Evolutionary conservation across 2,329 filamentous ascomycete species (phyloP), one percentile per base, ranked within the genome.

Genomic region (Penicillium freii): DNA sequence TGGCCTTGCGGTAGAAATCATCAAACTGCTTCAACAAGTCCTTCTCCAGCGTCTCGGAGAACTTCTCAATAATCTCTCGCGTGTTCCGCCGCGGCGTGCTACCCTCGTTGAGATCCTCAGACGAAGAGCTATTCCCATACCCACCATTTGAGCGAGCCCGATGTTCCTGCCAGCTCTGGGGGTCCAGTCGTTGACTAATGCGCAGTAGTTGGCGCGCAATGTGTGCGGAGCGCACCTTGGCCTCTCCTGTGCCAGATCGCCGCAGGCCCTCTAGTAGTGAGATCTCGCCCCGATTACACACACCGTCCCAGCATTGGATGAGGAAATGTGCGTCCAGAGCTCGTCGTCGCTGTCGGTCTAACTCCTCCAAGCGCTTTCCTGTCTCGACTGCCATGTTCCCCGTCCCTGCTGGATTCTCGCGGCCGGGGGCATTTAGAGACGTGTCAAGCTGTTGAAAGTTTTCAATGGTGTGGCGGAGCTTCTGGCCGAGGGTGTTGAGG

Each of bases 21-120:
- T 99, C 95, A 76, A 99, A 99, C 70, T 97, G 93, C 73, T 92
- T 91, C 59, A 99, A 78, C 39, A 99, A 80, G 70, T 99, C 94
- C 71, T 97, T 96, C 75, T 99, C 94, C 57, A 99, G 77, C 1
- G 90, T 92, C 73, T 99, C 94, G 27, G 92, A 90, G 74, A 97
- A 99, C 73, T 96, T 97, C 75, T 99, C 94, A 56, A 99, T 89
- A 17, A 95, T 85, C 73, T 97, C 92, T 62, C 91, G 85, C 2
- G 91, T 94, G 69, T 93, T 83, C 67, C 66, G 80, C 72, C 65
- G 77, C 23, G 73, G 66, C 27, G 76, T 73, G 51, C 70, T 73
- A 15, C 74, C 72, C 39, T 77, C 73, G 54, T 79, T 75, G 9
- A 80, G 79, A 52, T 82, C 75, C 52, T 67, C 64, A 38, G 69